Evolutionary conservation across 257 asterid genomes (phyloP), one percentile per base, ranked within the genome.

Genomic region (Coffea canephora): DNA sequence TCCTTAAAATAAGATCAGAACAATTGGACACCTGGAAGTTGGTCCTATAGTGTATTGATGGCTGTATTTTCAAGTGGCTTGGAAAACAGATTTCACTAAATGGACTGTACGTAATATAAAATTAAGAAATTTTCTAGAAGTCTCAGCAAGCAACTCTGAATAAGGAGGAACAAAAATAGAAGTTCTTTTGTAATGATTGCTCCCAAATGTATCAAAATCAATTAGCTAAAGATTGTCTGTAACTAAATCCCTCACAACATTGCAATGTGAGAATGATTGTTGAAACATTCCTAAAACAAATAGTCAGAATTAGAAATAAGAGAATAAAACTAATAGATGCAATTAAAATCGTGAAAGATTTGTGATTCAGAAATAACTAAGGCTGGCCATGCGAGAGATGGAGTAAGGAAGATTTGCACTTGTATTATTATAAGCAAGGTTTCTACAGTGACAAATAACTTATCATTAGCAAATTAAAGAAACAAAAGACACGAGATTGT

Each of bases 321-420:
- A 74, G 78, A 82, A 76, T 21, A 77, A 31, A 75, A 34, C 75
- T 41, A 34, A 43, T 27, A 52, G 25, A 19, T 65, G 69, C 71
- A 77, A n/a, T 23, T 3, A 3, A 66, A 71, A 54, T 27, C 14
- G 36, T 23, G 19, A 3, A 79, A 76, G 71, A 75, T 52, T 77
- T 65, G 79, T 78, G 79, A 90, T 98, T 92, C 87, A 96, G 98
- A 96, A 78, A 84, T 92, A 92, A 80, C 71, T 88, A 75, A 96
- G 93, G 13, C 89, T 79, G 69, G 84, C 75, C 89, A 96, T 90
- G 67, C 75, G 67, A 77, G 89, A 65, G 55, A 96, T 70, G 69
- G 98, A 96, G 81, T 90, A 96, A 39, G 99, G 99, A 82, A 96
- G 81, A 79, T 76, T 89, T 74, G 98, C 98, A 72, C 88, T 94